phyloP scores from a whole-genome alignment of 2,329 filamentous ascomycete species.

The Simplicillium sp. region DNA sequence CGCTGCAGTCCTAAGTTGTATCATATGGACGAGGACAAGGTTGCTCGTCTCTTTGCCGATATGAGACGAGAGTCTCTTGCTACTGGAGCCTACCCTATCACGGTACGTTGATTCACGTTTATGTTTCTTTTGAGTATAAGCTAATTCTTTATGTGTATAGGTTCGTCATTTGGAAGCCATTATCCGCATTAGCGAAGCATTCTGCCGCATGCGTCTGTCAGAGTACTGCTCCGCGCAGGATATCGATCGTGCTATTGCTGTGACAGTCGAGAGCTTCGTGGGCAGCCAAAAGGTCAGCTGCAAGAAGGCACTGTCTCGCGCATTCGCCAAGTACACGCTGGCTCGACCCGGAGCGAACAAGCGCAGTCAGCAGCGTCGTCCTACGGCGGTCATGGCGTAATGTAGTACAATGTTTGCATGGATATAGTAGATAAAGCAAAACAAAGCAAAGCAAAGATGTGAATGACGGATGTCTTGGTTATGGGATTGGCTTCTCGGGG shows the following conservation, averaged over 20 bases:
- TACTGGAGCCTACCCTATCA: conserved; percentile 95
- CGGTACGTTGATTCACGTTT: conserved; percentile 49
- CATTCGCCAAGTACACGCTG: conserved; percentile 89
- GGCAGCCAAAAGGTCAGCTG: conserved; percentile 94
- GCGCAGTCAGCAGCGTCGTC: conserved; percentile 29
- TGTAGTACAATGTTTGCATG: no score
- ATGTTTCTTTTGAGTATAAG: neutral
- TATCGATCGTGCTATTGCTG: conserved; percentile 93
- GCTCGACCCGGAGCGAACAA: conserved; percentile 32
- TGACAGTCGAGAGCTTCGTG: conserved; percentile 93
- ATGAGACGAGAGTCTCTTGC: conserved; percentile 90
- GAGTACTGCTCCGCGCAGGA: conserved; percentile 87
- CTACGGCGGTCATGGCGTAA: conserved; percentile 10
- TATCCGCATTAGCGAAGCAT: conserved; percentile 87
- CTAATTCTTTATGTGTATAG: conserved; percentile 32
- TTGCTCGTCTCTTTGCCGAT: conserved; percentile 86
- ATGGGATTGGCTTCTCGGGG: no score
- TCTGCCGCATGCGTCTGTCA: conserved; percentile 96
- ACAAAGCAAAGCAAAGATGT: no score
- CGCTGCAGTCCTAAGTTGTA: conserved; percentile 87
- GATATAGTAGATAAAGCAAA: no score
- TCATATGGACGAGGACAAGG: conserved; percentile 96
- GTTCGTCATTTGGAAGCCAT: conserved; percentile 97
- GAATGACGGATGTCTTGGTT: no score
- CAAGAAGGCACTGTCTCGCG: conserved; percentile 88